These are phyloP conservation scores for Thuja plicata DNA, from an alignment of 83 land plant genomes.

Conservation along the genomic window DNA sequence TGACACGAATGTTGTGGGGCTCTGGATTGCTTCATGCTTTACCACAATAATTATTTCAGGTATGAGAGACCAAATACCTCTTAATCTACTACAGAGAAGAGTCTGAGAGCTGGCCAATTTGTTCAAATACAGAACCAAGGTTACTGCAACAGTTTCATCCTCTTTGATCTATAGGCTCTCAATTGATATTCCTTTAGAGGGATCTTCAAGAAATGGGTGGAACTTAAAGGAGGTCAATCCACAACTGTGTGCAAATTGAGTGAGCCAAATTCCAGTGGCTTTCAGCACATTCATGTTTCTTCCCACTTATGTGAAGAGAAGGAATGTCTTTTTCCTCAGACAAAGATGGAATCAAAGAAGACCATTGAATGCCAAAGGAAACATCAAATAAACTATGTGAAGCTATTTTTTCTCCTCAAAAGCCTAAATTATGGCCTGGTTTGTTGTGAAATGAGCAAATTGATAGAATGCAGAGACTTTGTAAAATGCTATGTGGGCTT, in stretches of 20 bases:
- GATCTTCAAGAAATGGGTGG: too few relatives aligned
- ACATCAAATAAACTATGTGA: slow-evolving; percentile 79
- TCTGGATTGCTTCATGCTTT: slow-evolving; percentile 63
- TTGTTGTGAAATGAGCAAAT: slow-evolving; percentile 86
- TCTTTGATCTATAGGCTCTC: not conserved
- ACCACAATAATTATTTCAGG: slow-evolving; percentile 74
- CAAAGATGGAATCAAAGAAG: slow-evolving; percentile 76
- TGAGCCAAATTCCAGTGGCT: too few relatives aligned
- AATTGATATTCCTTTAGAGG: slow-evolving; percentile 10
- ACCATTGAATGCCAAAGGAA: slow-evolving; percentile 79
- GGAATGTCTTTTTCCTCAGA: slow-evolving; percentile 37
- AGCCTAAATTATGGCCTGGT: slow-evolving; percentile 82
- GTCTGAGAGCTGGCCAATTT: slow-evolving; percentile 19
- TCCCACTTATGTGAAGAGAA: slow-evolving; percentile 58
- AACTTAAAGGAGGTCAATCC: too few relatives aligned
- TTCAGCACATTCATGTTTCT: too few relatives aligned
- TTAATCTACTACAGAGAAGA: slow-evolving; percentile 19
- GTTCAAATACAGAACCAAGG: slow-evolving; percentile 61
- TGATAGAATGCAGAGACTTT: too few relatives aligned
- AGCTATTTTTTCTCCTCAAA: slow-evolving; percentile 43
- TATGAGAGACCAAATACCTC: slow-evolving; percentile 38
- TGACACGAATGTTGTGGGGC: slow-evolving; percentile 40
- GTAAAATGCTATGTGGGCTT: too few relatives aligned
- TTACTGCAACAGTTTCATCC: slow-evolving; percentile 71
- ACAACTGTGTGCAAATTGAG: too few relatives aligned